phyloP scores from a whole-genome alignment of 257 asterid genomes.

The Leptodermis oblonga region DNA sequence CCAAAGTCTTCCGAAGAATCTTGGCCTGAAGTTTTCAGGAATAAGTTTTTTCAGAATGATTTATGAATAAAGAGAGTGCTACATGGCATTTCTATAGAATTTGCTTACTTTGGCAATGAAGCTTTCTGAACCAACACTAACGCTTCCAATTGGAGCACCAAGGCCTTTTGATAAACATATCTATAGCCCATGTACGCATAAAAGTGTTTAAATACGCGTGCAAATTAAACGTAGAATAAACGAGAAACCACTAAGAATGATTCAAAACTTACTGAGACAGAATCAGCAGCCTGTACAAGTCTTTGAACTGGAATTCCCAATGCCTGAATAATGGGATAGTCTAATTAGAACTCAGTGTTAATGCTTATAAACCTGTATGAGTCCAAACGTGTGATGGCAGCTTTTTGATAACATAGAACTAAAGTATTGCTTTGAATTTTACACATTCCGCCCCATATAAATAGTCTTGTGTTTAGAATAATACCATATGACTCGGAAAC shows the following conservation, averaged over 20 bases:
- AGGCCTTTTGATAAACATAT: conserved; percentile 95
- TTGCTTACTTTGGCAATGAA: conserved; percentile 68
- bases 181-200: conserved; percentile 30
- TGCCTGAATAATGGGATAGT: conserved; percentile 52
- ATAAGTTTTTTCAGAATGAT: background rate
- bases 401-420: background rate
- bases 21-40: conserved; percentile 50
- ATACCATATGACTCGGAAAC: background rate
- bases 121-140: conserved; percentile 78
- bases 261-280: conserved; percentile 70
- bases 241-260: background rate
- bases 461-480: too few relatives aligned
- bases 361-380: conserved; percentile 3
- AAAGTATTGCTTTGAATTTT: too few relatives aligned
- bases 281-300: conserved; percentile 92
- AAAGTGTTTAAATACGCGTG: background rate
- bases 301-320: conserved; percentile 90
- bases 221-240: background rate
- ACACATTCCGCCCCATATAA: background rate
- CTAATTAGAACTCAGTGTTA: conserved; percentile 12
- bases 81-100: background rate
- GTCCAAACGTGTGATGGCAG: background rate
- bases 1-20: conserved; percentile 88
- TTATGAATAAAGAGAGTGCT: background rate
- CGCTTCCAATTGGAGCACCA: conserved; percentile 93